Conservation (phyloP, 768 basidiomycete genomes). For the Lactifluus pinguis region DNA sequence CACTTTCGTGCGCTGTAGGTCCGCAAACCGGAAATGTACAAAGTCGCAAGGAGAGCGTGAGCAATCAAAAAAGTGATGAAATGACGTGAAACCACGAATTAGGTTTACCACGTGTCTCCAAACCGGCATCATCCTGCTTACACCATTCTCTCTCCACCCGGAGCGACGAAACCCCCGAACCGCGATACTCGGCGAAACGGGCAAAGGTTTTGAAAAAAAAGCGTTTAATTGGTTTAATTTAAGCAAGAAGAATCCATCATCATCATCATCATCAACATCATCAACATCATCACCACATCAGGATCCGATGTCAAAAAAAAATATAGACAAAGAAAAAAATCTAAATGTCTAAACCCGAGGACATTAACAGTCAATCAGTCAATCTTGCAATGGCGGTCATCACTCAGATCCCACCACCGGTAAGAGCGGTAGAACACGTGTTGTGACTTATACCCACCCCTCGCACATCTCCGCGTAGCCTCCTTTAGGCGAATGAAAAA, state of each 20-base stretch:
- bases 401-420: background rate
- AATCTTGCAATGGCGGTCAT: too few relatives aligned
- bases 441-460: background rate
- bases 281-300: too few relatives aligned
- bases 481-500: background rate
- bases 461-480: background rate
- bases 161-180: background rate
- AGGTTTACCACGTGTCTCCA: background rate
- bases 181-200: background rate
- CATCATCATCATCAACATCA: too few relatives aligned
- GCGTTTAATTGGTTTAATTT: too few relatives aligned
- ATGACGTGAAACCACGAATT: background rate
- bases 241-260: background rate
- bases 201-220: background rate
- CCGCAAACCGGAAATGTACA: too few relatives aligned
- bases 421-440: background rate
- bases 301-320: too few relatives aligned
- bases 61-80: too few relatives aligned
- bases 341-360: background rate
- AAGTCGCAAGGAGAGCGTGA: too few relatives aligned
- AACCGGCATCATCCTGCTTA: background rate
- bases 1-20: too few relatives aligned
- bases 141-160: background rate
- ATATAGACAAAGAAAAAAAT: background rate
- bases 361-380: background rate